These are phyloP conservation scores for Trichophyton schoenleinii DNA, from an alignment of 2,329 filamentous ascomycete genomes.

Conservation along the genomic window DNA sequence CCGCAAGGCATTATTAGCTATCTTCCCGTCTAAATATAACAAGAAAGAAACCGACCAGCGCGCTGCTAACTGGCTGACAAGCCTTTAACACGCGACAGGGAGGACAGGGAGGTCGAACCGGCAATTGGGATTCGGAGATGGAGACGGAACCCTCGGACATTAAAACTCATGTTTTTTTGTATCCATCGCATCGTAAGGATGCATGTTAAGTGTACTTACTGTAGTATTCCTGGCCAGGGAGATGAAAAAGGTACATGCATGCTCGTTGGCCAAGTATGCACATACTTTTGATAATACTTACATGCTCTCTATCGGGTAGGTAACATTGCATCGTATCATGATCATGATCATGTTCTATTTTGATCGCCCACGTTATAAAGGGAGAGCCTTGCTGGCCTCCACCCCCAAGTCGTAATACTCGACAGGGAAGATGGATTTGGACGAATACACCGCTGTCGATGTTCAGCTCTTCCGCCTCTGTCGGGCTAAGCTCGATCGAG, in stretches of 20 bases:
- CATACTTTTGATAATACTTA: neutral
- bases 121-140: neutral
- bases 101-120: neutral
- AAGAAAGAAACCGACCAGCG: too few relatives aligned
- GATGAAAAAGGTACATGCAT: too few relatives aligned
- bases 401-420: neutral
- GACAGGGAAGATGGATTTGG: neutral
- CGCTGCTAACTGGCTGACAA: too few relatives aligned
- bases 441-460: neutral
- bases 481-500: neutral
- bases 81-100: neutral
- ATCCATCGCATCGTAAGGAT: too few relatives aligned
- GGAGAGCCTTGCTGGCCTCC: neutral
- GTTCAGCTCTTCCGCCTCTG: neutral
- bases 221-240: too few relatives aligned
- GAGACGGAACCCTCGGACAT: neutral
- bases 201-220: too few relatives aligned
- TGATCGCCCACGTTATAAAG: neutral
- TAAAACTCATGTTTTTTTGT: neutral
- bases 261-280: neutral
- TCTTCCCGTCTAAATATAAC: neutral
- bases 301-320: neutral
- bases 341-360: slow-evolving; percentile 1
- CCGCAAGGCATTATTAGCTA: neutral
- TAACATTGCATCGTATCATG: slow-evolving; percentile 1